Base-by-base conservation (phyloP, 2,329 filamentous ascomycete genomes). In the Helotiales sp. region DNA sequence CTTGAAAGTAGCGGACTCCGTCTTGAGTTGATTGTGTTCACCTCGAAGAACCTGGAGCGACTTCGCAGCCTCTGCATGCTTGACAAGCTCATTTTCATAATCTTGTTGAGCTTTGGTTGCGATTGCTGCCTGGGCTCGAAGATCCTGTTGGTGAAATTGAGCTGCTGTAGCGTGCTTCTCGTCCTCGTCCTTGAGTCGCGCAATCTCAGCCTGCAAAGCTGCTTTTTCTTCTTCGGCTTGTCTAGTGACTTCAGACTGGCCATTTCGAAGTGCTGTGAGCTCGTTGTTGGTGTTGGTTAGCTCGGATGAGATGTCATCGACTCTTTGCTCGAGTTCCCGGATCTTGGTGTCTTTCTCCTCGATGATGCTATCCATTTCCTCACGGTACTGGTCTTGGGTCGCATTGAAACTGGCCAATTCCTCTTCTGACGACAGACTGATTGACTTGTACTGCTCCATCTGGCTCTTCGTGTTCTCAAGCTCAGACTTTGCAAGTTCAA, bases 1-100 rank as follows among this genome's bases (percentile, higher is more conserved):
- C 75, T 88, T 91, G 75, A 92, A 84, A 26, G 90, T 87, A 15
- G 91, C 89, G 2, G 93, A 85, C 67, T 96, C 88, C 0, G 91
- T 91, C 80, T 93, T 94, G 69, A 98, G 81, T 72, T 92, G 84
- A 75, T 97, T 96, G 79, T 92, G 87, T 71, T 98, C 93, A 3
- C 85, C 84, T 61, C 96, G 92, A 58, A 97, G 83, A 62, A 85
- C 85, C 73, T 97, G 93, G 15, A 97, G 84, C 40, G 88, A 87
- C 79, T 93, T 94, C 13, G 95, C 93, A n/a, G 95, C 96, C 72
- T 97, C 93, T 1, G 94, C 95, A 79, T 99, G 96, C 81, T 96
- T 97, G 75, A 97, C 87, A 11, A 99, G 85, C 78, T 99, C 96
- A 70, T 90, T 90, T 78, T 99, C 96, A 77, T 99, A 99, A 73